phyloP scores from a whole-genome alignment of 192 early-diverging fungal species.

The Thoreauomyces humboldtii region DNA sequence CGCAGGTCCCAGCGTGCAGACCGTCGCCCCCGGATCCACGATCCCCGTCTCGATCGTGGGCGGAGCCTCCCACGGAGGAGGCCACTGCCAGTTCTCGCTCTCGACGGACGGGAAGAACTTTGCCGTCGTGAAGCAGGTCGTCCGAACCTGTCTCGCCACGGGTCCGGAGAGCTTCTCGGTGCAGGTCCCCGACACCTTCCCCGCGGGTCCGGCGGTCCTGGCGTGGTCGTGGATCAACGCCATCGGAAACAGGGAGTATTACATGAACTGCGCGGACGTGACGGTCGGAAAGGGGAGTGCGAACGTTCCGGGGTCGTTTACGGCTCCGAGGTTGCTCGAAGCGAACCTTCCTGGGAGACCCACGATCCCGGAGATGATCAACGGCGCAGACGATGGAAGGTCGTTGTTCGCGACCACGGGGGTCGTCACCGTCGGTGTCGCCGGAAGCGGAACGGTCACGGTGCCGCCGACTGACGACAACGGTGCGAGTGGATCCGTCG shows the following conservation, averaged over 20 bases:
- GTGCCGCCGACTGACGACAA: too few species aligned
- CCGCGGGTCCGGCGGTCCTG: constrained; percentile 50
- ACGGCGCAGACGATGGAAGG: background rate
- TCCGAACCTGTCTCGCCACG: constrained; percentile 50
- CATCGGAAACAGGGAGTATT: constrained; percentile 66
- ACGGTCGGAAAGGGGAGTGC: constrained; percentile 42
- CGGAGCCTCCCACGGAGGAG: constrained; percentile 51
- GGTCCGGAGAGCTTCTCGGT: constrained; percentile 36
- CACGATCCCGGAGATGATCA: background rate
- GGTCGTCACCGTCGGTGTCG: background rate
- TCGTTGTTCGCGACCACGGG: background rate
- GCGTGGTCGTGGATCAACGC: constrained; percentile 70
- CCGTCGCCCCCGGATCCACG: constrained; percentile 11
- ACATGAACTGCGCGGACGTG: constrained; percentile 65
- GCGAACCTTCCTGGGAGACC: constrained; percentile 19
- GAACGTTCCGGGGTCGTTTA: constrained; percentile 21
- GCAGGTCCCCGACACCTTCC: constrained; percentile 51
- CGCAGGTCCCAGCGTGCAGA: background rate
- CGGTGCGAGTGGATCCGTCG: too few species aligned
- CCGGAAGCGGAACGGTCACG: too few species aligned
- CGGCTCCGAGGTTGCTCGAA: constrained; percentile 35
- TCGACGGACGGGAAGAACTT: constrained; percentile 63
- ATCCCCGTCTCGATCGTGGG: constrained; percentile 5
- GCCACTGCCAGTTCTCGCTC: constrained; percentile 68
- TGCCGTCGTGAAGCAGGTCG: constrained; percentile 59